phyloP scores from a whole-genome alignment of 768 basidiomycete species.

The Termitomyces sp. region DNA sequence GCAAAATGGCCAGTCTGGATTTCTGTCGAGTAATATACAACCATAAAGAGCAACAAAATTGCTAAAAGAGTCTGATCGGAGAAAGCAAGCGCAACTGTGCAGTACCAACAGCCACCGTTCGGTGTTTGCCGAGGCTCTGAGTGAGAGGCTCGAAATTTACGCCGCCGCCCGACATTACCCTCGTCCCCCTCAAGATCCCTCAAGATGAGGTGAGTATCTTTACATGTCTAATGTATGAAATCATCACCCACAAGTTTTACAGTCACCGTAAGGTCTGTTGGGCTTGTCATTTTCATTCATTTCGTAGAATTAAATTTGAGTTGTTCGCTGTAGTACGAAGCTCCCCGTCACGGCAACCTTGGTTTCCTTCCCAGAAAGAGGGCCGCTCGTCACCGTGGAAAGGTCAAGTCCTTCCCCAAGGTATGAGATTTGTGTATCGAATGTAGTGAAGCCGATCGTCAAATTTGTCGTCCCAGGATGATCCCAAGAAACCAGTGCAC shows the following conservation, averaged over 20 bases:
- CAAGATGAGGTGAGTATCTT: slow-evolving; percentile 58
- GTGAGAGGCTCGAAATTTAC: slow-evolving; percentile 19
- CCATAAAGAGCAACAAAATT: slow-evolving; percentile 11
- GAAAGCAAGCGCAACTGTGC: slow-evolving; percentile 24
- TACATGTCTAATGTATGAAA: neutral
- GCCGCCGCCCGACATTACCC: slow-evolving; percentile 22
- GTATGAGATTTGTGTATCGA: slow-evolving; percentile 34
- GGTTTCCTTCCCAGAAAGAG: slow-evolving; percentile 97
- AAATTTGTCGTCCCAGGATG: slow-evolving; percentile 58
- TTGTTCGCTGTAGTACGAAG: slow-evolving; percentile 71
- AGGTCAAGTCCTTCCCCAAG: slow-evolving; percentile 99
- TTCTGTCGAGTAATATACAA: no score
- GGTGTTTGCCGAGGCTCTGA: slow-evolving; percentile 26
- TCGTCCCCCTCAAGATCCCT: slow-evolving; percentile 36
- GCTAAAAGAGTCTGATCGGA: neutral
- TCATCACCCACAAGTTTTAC: slow-evolving; percentile 12
- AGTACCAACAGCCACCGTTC: slow-evolving; percentile 29
- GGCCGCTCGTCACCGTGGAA: slow-evolving; percentile 94
- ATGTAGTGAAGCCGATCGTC: neutral
- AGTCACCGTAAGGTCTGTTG: slow-evolving; percentile 84
- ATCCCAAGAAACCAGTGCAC: slow-evolving; percentile 98
- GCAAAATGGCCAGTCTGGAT: neutral
- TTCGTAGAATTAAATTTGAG: neutral
- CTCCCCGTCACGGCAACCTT: slow-evolving; percentile 96
- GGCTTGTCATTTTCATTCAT: slow-evolving; percentile 1